phyloP scores from a whole-genome alignment of 257 asterid genomes.

The Euphrasia confusa region DNA sequence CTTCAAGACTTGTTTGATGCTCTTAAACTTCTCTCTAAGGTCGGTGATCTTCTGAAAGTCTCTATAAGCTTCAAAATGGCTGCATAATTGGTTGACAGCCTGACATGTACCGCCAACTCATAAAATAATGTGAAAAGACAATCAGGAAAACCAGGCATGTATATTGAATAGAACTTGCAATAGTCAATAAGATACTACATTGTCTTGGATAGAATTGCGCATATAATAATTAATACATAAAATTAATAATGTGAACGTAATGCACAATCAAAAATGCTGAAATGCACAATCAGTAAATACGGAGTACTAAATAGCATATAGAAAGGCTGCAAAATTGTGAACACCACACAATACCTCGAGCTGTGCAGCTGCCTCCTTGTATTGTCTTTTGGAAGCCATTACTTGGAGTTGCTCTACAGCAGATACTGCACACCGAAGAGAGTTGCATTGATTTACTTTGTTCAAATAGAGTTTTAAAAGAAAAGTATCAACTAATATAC shows the following conservation, averaged over 20 bases:
- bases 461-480: constrained; percentile 9
- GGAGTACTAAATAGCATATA: constrained; percentile 9
- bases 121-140: constrained; percentile 21
- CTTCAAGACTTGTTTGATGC: constrained; percentile 90
- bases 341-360: constrained; percentile 70
- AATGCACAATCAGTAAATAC: constrained; percentile 10
- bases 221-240: not conserved
- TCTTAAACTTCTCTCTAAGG: constrained; percentile 88
- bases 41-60: constrained; percentile 91
- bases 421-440: constrained; percentile 58
- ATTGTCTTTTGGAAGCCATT: constrained; percentile 97
- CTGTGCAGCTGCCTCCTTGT: constrained; percentile 99
- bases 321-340: constrained; percentile 22
- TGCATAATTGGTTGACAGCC: constrained; percentile 97
- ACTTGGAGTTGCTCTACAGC: constrained; percentile 98
- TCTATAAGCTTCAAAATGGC: constrained; percentile 94
- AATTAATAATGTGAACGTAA: constrained; percentile 13
- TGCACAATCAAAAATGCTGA: constrained; percentile 4
- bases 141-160: constrained; percentile 19
- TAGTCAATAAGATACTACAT: not conserved
- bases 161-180: constrained; percentile 16
- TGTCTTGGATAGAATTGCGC: not conserved
- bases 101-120: constrained; percentile 37
- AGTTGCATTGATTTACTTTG: constrained; percentile 14
- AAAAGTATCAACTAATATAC: constrained; percentile 6